These are phyloP conservation scores for Trypanosoma brucei DNA, from an alignment of 208 protist species.

Conservation along the genomic window DNA sequence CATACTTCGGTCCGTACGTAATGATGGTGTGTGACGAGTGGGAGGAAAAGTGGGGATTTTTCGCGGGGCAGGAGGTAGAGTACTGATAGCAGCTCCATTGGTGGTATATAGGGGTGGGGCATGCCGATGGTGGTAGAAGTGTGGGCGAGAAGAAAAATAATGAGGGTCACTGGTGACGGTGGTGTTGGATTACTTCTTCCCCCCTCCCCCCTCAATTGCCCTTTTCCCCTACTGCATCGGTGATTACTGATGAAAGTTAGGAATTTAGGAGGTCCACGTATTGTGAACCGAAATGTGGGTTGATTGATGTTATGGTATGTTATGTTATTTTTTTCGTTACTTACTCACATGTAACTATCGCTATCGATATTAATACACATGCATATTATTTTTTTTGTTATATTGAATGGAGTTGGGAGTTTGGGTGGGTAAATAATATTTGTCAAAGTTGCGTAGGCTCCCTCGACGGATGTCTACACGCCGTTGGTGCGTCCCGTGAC, in stretches of 20 bases:
- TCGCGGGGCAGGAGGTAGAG: conserved; percentile 86
- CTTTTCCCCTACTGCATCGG: background rate
- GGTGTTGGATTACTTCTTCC: too few species aligned
- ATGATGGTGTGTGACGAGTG: conserved; percentile 91
- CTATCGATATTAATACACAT: background rate
- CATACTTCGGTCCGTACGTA: conserved; percentile 88
- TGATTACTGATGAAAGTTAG: background rate
- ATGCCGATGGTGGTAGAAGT: background rate
- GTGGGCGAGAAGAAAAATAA: too few species aligned
- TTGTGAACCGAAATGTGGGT: background rate
- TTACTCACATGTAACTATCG: background rate
- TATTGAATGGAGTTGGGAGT: background rate
- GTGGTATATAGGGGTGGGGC: background rate
- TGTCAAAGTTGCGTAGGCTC: too few species aligned
- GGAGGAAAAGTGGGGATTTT: conserved; percentile 93
- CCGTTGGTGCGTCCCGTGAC: too few species aligned
- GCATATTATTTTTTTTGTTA: background rate
- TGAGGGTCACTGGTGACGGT: too few species aligned
- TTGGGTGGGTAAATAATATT: too few species aligned
- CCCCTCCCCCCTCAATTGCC: too few species aligned
- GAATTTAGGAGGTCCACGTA: background rate
- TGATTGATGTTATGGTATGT: background rate
- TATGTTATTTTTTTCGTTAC: background rate
- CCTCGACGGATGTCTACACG: too few species aligned
- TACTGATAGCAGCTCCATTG: conserved; percentile 40